Percentiles rank a stretch among this genome's conserved stretches.
Conservation (phyloP, 306 rosid genomes). For the Citrullus colocynthis region DNA sequence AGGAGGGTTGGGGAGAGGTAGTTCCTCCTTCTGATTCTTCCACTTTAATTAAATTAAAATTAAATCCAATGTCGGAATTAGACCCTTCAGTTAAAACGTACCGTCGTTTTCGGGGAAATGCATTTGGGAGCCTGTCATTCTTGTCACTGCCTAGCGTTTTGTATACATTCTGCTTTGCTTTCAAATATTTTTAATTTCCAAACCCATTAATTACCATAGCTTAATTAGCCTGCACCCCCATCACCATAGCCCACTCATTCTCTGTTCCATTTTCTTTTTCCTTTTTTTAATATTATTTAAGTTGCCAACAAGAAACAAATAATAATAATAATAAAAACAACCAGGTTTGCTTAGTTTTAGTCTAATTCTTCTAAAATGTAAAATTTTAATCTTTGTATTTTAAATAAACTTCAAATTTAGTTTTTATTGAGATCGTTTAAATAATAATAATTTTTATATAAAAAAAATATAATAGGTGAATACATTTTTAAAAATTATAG, state of each 20-base stretch:
- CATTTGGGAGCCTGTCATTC: background rate
- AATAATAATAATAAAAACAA: no score
- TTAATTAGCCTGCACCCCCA: background rate
- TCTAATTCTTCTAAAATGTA: no score
- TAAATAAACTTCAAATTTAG: no score
- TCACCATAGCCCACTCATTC: slow-evolving; percentile 1
- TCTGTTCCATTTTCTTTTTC: background rate
- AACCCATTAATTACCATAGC: background rate
- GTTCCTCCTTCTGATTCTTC: no score
- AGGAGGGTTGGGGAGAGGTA: no score
- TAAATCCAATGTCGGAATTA: background rate
- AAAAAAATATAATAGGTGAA: no score
- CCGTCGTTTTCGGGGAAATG: background rate
- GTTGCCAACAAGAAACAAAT: background rate
- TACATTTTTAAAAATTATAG: no score
- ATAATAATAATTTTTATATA: no score
- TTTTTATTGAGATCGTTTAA: no score
- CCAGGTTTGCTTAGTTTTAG: no score
- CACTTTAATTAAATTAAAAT: background rate
- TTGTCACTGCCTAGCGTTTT: background rate
- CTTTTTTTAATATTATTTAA: background rate
- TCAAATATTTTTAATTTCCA: no score
- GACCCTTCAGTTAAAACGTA: background rate
- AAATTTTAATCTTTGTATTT: no score
- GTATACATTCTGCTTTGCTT: background rate